Evolutionary conservation across 306 rosid species (phyloP).

Genomic region (Senna tora): DNA sequence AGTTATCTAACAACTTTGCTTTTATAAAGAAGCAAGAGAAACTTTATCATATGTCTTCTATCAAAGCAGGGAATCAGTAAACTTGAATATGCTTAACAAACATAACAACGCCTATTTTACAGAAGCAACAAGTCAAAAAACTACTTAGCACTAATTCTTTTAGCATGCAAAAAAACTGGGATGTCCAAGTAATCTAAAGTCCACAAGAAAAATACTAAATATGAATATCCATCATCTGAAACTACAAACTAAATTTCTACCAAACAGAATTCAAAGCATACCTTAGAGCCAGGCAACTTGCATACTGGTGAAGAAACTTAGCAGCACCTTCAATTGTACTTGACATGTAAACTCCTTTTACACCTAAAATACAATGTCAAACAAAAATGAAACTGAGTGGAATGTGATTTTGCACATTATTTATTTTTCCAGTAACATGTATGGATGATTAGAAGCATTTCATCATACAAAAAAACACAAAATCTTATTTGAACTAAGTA

Average conservation of each 20-base stretch:
- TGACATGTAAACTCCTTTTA: constrained; percentile 79
- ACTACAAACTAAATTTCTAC: not conserved
- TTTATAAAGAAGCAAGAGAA: not conserved
- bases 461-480: constrained; percentile 12
- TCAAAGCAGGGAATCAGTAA: not conserved
- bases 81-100: not conserved
- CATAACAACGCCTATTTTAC: not conserved
- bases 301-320: constrained; percentile 55
- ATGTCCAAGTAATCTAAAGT: not conserved
- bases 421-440: constrained; percentile 11
- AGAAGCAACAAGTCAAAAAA: not conserved
- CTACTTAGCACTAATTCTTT: not conserved
- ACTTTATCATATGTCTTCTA: not conserved
- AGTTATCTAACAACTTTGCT: not conserved
- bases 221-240: not conserved
- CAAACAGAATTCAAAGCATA: constrained; percentile 42
- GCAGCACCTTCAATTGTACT: constrained; percentile 78
- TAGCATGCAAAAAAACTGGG: not conserved
- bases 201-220: not conserved
- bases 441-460: not conserved
- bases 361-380: constrained; percentile 53
- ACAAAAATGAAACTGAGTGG: constrained; percentile 9
- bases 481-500: constrained; percentile 19
- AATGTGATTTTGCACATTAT: constrained; percentile 11
- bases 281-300: constrained; percentile 61